These are phyloP conservation scores for Erysimum cheiranthoides DNA, from an alignment of 345 rosid species.

Conservation along the genomic window DNA sequence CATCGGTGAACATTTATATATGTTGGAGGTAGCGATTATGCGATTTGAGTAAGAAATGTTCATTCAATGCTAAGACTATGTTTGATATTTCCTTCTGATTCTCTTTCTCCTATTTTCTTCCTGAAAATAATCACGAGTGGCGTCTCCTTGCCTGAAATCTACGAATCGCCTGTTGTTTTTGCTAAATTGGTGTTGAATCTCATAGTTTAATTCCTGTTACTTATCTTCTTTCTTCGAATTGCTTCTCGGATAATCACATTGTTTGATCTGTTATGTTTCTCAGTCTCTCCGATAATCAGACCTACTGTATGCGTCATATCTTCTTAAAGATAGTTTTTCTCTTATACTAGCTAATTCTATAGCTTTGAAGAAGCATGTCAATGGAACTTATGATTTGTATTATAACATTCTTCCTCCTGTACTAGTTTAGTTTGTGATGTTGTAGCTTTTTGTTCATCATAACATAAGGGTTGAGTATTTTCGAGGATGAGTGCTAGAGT, in stretches of 20 bases:
- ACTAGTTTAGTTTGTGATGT: constrained; percentile 13
- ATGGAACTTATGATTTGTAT: background rate
- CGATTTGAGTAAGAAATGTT: constrained; percentile 15
- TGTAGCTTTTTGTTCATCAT: constrained; percentile 12
- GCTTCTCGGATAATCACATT: constrained; percentile 15
- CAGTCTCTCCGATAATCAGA: constrained; percentile 8
- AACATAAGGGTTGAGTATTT: background rate
- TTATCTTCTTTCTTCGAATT: background rate
- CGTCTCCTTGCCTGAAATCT: constrained; percentile 2
- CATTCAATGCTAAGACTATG: background rate
- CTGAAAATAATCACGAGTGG: background rate
- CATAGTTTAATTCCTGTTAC: background rate
- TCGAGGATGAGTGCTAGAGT: constrained; percentile 4
- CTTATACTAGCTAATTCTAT: background rate
- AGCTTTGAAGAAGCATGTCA: background rate
- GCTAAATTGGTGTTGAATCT: constrained; percentile 18
- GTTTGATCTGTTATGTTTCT: constrained; percentile 23
- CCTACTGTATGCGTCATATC: constrained; percentile 3
- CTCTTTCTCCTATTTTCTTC: background rate
- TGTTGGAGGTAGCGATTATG: constrained; percentile 11
- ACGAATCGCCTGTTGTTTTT: constrained; percentile 2
- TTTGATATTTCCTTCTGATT: background rate
- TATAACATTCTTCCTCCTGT: background rate
- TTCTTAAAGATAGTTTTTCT: constrained; percentile 10
- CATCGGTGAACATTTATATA: background rate